Evolutionary conservation across 768 basidiomycete species (phyloP).

Genomic region (Tricholoma saponaceum): DNA sequence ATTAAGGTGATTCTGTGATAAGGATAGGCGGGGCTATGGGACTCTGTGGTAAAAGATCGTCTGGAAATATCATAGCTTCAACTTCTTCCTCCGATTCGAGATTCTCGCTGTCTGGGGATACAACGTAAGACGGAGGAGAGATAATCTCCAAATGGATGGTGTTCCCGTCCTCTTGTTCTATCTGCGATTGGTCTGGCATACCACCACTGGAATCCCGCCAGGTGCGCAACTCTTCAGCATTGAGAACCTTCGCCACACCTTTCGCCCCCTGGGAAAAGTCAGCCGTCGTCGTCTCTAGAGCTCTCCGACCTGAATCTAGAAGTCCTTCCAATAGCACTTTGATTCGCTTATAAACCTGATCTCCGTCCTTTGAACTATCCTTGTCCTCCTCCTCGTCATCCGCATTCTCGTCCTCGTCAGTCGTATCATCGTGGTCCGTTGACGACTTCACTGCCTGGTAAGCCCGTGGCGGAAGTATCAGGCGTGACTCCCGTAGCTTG

Average conservation of each 20-base stretch:
- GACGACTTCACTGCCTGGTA: constrained; percentile 56
- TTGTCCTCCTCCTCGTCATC: constrained; percentile 44
- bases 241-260: constrained; percentile 62
- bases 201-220: constrained; percentile 43
- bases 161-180: constrained; percentile 22
- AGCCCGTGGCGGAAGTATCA: constrained; percentile 66
- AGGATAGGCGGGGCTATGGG: constrained; percentile 34
- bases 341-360: constrained; percentile 61
- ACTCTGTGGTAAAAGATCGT: constrained; percentile 22
- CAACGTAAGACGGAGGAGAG: constrained; percentile 17
- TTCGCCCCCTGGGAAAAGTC: constrained; percentile 46
- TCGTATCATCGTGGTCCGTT: constrained; percentile 36
- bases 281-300: constrained; percentile 53
- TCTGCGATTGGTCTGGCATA: constrained; percentile 8
- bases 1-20: constrained; percentile 30
- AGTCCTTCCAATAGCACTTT: constrained; percentile 61
- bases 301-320: constrained; percentile 51
- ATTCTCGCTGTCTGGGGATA: constrained; percentile 16
- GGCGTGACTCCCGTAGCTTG: constrained; percentile 76
- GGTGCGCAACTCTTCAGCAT: constrained; percentile 63
- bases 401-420: constrained; percentile 43
- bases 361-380: constrained; percentile 35
- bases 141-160: constrained; percentile 27
- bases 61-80: constrained; percentile 31
- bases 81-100: constrained; percentile 38